Evolutionary conservation across 371 early-diverging fungal species (phyloP).

Genomic region (Haplosporangium sp.): DNA sequence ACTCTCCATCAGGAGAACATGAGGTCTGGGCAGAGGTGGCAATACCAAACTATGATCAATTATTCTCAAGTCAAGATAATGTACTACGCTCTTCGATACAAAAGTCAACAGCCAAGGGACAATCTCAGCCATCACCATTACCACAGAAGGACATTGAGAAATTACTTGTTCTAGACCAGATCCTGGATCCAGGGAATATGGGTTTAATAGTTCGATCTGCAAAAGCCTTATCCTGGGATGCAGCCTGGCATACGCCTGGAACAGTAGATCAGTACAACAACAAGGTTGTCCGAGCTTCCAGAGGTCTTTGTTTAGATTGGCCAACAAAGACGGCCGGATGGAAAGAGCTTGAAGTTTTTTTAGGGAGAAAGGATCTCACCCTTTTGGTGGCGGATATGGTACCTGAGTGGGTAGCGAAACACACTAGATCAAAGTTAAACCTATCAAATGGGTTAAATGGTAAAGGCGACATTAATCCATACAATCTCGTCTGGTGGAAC

Average conservation of each 20-base stretch:
- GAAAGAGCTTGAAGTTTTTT: constrained; percentile 42
- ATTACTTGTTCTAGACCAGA: constrained; percentile 64
- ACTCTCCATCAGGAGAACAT: constrained; percentile 35
- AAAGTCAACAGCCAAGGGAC: too few relatives aligned
- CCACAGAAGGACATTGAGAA: constrained; percentile 11
- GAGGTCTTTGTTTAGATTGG: constrained; percentile 61
- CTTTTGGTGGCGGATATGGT: constrained; percentile 69
- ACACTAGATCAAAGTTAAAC: neutral
- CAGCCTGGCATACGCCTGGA: constrained; percentile 59
- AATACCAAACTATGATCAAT: constrained; percentile 19
- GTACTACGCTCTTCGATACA: too few relatives aligned
- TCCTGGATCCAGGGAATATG: constrained; percentile 67
- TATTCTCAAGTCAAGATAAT: constrained; percentile 16
- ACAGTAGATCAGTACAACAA: constrained; percentile 69
- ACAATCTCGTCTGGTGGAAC: constrained; percentile 49
- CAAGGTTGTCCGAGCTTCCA: constrained; percentile 65
- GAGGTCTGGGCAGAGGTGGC: constrained; percentile 52
- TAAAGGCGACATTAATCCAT: constrained; percentile 1
- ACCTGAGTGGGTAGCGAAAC: constrained; percentile 26
- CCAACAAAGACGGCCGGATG: constrained; percentile 42
- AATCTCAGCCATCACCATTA: too few relatives aligned
- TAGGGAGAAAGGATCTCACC: constrained; percentile 58
- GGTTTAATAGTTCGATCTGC: constrained; percentile 68
- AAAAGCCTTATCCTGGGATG: constrained; percentile 66
- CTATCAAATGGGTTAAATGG: neutral